phyloP scores from a whole-genome alignment of 306 rosid genomes.

The Quercus variabilis region DNA sequence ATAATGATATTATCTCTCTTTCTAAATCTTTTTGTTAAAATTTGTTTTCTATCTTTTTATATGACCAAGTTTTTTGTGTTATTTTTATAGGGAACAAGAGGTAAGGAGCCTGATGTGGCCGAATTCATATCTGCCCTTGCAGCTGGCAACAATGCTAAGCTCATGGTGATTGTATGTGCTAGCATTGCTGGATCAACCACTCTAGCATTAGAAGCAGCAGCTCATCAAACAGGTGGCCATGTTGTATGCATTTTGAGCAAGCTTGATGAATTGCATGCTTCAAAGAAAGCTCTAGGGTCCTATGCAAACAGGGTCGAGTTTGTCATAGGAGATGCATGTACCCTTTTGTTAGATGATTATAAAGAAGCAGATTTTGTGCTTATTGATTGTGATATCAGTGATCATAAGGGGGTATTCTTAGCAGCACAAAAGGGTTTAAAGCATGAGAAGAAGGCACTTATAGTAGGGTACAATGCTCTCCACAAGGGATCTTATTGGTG shows the following conservation, averaged over 20 bases:
- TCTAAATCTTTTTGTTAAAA: not conserved
- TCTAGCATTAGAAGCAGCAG: conserved; percentile 38
- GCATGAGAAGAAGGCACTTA: conserved; percentile 31
- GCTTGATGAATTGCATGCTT: conserved; percentile 3
- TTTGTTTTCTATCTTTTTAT: not conserved
- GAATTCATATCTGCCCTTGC: conserved; percentile 54
- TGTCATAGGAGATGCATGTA: conserved; percentile 32
- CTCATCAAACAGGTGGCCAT: conserved; percentile 48
- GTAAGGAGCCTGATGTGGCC: conserved; percentile 41
- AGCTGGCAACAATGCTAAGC: conserved; percentile 44
- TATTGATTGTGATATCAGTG: conserved; percentile 39
- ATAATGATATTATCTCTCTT: too few relatives aligned
- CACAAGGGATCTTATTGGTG: conserved; percentile 27
- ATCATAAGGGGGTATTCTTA: conserved; percentile 32
- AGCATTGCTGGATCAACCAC: conserved; percentile 5
- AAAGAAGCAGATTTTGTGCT: conserved; percentile 58
- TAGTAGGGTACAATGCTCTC: conserved; percentile 45
- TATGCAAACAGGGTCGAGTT: conserved; percentile 32
- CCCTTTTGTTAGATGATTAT: conserved; percentile 24
- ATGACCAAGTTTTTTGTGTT: not conserved
- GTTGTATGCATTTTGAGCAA: conserved; percentile 25
- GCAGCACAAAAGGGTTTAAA: conserved; percentile 37
- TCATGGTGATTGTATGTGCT: conserved; percentile 31
- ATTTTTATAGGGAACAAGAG: conserved; percentile 27
- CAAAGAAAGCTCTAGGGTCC: conserved; percentile 24